A percentile compares a stretch with the other conserved stretches of the same genome.
These are phyloP conservation scores for Naganishia sp. DNA, from an alignment of 1,284 basidiomycete genomes.

Conservation along the genomic window DNA sequence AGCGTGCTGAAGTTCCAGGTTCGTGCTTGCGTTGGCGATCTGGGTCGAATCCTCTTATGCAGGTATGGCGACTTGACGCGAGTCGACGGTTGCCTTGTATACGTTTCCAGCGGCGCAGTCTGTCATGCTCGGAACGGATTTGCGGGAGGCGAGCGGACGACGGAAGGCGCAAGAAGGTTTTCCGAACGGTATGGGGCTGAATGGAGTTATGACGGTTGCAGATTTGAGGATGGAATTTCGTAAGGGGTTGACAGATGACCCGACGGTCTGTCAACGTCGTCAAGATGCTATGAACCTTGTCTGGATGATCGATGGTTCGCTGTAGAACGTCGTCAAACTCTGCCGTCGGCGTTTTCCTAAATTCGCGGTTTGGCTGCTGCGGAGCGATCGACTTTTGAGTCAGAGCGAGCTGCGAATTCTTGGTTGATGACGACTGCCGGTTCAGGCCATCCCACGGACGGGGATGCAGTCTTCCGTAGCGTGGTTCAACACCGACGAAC, in stretches of 20 bases:
- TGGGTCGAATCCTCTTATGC: neutral
- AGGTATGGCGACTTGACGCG: neutral
- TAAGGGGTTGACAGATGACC: too few relatives aligned
- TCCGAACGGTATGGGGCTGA: neutral
- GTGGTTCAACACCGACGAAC: neutral
- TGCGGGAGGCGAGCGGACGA: neutral
- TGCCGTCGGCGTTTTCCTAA: neutral
- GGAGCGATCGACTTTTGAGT: conserved; percentile 13
- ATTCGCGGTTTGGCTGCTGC: conserved; percentile 1
- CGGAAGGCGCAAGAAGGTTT: conserved; percentile 1
- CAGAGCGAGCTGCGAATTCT: neutral
- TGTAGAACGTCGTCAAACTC: too few relatives aligned
- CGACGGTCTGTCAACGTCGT: neutral
- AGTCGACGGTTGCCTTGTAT: neutral
- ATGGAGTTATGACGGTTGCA: neutral
- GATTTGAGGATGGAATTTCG: too few relatives aligned
- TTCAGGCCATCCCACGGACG: neutral
- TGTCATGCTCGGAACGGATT: conserved; percentile 14
- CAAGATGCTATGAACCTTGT: neutral
- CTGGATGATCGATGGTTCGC: too few relatives aligned
- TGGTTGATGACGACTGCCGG: neutral
- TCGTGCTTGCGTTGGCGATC: neutral
- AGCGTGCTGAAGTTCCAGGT: neutral
- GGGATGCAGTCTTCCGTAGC: too few relatives aligned
- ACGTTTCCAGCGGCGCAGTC: neutral